Base-by-base conservation (phyloP, 2,329 filamentous ascomycete genomes). In the Aspergillus tubingensis region DNA sequence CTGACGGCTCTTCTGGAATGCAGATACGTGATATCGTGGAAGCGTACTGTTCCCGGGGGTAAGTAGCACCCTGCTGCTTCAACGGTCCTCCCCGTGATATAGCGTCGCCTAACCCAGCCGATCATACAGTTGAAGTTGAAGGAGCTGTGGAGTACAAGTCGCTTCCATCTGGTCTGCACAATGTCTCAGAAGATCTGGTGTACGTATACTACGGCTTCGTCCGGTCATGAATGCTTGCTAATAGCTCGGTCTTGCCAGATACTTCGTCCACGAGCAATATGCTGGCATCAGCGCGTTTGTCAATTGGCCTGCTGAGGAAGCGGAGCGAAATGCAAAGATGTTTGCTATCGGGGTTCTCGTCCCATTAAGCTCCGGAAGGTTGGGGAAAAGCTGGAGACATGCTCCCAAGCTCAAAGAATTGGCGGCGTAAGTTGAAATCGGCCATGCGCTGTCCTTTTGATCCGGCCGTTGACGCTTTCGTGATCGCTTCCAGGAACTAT, bases 91-190 rank as follows among this genome's bases (percentile, higher is more conserved):
- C 38, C 43, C 15, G 30, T 56, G 41, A 44, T 21, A 13, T 21
- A 13, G 21, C 11, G 10, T 44, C n/a, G 10, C 59, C 60, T 52
- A 60, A 58, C 64, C 54, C 51, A 60, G 47, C 53, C 44, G 23
- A 25, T 23, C 54, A 56, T 50, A 60, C 59, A 84, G 82, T 86
- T 43, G 76, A 82, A 50, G 85, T 98, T 52, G 91, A 96, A 68
- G 92, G 92, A 58, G 87, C 90, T 23, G 92, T 97, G 70, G 95
- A 99, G 78, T 99, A 92, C 84, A 98, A 97, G 79, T 96, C 92
- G 63, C 84, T 99, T 50, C 95, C 95, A 2, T 98, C 94, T 0
- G 95, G 95, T 23, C 78, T 97, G 53, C 95, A 99, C 78, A 90
- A 91, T 59, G 91, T 98, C 19, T 82, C 88, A 32, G 87, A 93